Base-by-base conservation (phyloP, 768 basidiomycete genomes). In the Thelephora aurantiotincta region DNA sequence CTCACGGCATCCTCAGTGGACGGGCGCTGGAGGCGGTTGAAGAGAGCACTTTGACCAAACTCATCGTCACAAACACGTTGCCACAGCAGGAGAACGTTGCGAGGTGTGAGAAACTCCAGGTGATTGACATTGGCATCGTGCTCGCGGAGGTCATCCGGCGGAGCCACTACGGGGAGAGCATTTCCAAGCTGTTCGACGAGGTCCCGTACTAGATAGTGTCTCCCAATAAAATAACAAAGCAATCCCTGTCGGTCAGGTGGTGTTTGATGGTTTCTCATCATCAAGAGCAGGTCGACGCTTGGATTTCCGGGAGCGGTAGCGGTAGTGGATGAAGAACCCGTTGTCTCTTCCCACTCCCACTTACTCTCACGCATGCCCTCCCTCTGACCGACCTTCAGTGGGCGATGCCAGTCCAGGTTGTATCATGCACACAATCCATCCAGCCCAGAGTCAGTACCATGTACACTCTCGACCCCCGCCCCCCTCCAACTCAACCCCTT, bases 1-100 rank as follows among this genome's bases (percentile, higher is more conserved):
- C 92, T 35, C 96, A 99, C 61, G 96, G 96, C 34, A 91, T 99
- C 45, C 69, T 98, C 60, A 88, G 84, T 58, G 94, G 93, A 33
- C 77, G 83, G 54, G 92, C 96, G 43, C 72, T 97, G 56, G 70
- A 77, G 61, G 68, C 71, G 6, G 75, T 99, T 34, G 70, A 74
- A 56, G 71, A 70, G 55, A 85, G 86, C 50, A 74, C 74, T 47
- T 72, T 99, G 60, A 84, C 90, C 67, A 91, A 94, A 71, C 67
- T 99, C 61, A 90, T 98, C 49, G 94, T 99, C 59, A 98, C 96
- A 59, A 99, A 99, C 69, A 96, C 93, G 63, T 77, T 98, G 35
- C 96, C 96, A 47, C 96, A 98, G 65, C 59, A 72, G 45, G 79
- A 69, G 56, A 88, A 93, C 65, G 74, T 79, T 62, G 74, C 68